These are phyloP conservation scores for Phytophthora pinifolia DNA, from an alignment of 352 stramenopile genomes.

Conservation along the genomic window DNA sequence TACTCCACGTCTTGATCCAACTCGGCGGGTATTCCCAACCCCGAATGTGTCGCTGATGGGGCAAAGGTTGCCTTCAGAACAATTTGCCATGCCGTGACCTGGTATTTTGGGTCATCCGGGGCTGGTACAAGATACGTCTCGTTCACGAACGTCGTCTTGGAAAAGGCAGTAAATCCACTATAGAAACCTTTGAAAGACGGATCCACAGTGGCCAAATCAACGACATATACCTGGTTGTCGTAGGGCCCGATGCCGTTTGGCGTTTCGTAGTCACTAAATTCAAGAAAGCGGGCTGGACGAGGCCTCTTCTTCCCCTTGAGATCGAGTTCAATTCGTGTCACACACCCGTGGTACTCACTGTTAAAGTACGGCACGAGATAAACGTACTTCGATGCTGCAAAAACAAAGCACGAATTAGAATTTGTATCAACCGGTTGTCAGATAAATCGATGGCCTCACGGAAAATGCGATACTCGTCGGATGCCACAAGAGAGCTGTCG, in stretches of 20 bases:
- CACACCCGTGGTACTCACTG: conserved; percentile 57
- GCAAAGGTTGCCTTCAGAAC: conserved; percentile 53
- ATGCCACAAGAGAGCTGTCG: conserved; percentile 49
- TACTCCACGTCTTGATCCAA: conserved; percentile 55
- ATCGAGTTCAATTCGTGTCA: conserved; percentile 68
- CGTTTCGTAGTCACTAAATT: conserved; percentile 82
- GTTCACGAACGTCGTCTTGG: conserved; percentile 50
- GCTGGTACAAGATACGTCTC: conserved; percentile 60
- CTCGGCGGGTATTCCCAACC: conserved; percentile 35
- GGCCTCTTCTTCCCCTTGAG: conserved; percentile 76
- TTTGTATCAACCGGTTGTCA: not conserved
- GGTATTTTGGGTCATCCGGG: conserved; percentile 51
- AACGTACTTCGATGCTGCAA: conserved; percentile 64
- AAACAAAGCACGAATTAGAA: conserved; percentile 8
- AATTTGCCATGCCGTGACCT: conserved; percentile 41
- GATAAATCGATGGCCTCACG: conserved; percentile 29
- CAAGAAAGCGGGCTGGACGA: conserved; percentile 66
- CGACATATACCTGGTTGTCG: conserved; percentile 48
- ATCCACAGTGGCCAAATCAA: conserved; percentile 58
- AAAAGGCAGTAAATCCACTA: conserved; percentile 63
- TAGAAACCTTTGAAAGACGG: conserved; percentile 55
- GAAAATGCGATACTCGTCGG: conserved; percentile 58
- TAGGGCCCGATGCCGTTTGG: conserved; percentile 68
- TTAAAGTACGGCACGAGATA: conserved; percentile 80
- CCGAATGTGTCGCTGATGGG: conserved; percentile 39